Evolutionary conservation across 139 green algal species (phyloP).

Genomic region (Coelastrella sp.): DNA sequence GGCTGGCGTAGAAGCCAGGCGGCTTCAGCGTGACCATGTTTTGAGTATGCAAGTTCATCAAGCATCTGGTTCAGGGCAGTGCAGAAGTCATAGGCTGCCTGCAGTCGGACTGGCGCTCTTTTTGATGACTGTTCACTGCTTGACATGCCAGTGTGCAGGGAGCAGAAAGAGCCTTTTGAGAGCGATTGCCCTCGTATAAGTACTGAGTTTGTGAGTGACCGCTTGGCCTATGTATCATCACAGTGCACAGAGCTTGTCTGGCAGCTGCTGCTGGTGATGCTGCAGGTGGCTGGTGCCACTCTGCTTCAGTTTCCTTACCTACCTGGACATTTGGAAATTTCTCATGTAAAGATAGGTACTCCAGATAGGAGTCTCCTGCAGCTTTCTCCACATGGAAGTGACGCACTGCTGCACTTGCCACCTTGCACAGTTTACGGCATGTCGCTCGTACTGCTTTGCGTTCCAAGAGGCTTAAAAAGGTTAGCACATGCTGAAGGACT

Average conservation of each 20-base stretch:
- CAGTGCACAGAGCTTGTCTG: not conserved
- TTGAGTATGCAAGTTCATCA: no score
- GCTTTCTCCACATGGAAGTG: conserved; percentile 23
- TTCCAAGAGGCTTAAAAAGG: conserved; percentile 23
- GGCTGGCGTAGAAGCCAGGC: no score
- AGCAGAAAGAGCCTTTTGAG: no score
- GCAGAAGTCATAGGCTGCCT: no score
- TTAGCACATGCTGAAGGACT: conserved; percentile 34
- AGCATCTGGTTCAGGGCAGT: no score
- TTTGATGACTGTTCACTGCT: no score
- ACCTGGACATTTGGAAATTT: conserved; percentile 48
- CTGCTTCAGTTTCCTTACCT: not conserved
- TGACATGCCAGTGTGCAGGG: no score
- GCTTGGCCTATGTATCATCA: no score
- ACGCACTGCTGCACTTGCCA: conserved; percentile 19
- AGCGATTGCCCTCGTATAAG: no score
- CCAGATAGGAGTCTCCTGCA: conserved; percentile 19
- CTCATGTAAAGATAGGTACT: conserved; percentile 30
- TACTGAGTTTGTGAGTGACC: no score
- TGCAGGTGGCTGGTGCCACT: not conserved
- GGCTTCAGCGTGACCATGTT: no score
- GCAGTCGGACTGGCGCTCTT: no score
- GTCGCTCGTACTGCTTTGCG: conserved; percentile 27
- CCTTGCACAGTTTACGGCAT: conserved; percentile 20
- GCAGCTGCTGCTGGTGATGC: not conserved